Evolutionary conservation across 176 grass and related monocot genomes (phyloP), one percentile per base, ranked within the genome.

Genomic region (Secale cereale): DNA sequence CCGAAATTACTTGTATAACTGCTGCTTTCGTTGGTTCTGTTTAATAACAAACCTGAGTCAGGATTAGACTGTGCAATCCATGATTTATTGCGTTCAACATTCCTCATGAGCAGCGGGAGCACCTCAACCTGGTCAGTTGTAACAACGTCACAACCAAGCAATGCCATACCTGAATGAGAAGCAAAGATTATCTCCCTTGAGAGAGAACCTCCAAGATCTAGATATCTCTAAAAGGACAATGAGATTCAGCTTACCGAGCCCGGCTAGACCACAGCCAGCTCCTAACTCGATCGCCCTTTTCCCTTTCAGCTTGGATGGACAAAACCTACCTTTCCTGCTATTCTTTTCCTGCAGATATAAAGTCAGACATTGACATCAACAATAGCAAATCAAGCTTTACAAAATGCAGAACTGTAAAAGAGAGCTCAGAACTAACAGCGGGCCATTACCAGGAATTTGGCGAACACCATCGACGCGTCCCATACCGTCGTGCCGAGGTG

Each of bases 381-480:
- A 46, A 6, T n/a, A 40, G 46, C 25, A 89, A 17, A 76, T 81
- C n/a, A 82, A 85, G 37, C 16, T 63, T 63, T 69, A 22, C 0
- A 63, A 76, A 30, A 0, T n/a, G 19, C 19, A 12, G 36, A 66
- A 15, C 40, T 33, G 54, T 35, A 2, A 19, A 82, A 2, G 14
- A 78, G 27, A 43, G 41, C 10, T 39, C 37, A 37, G 35, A 59
- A 28, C 3, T 66, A 39, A 50, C 15, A 5, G 46, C 13, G 48
- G 59, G 43, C 2, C 1, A 82, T 86, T 94, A 98, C 96, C 96
- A 98, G 77, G 78, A 92, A 98, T 54, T 98, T 98, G 41, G 83
- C 93, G 59, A 98, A 94, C 45, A 98, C 96, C 96, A 98, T 98
- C 4, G 93, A 98, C 56, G 96, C 89, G 85, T 98, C 96, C 96